These are phyloP conservation scores for Sclerotinia spermophila DNA, from an alignment of 2,329 filamentous ascomycete species.

Conservation along the genomic window DNA sequence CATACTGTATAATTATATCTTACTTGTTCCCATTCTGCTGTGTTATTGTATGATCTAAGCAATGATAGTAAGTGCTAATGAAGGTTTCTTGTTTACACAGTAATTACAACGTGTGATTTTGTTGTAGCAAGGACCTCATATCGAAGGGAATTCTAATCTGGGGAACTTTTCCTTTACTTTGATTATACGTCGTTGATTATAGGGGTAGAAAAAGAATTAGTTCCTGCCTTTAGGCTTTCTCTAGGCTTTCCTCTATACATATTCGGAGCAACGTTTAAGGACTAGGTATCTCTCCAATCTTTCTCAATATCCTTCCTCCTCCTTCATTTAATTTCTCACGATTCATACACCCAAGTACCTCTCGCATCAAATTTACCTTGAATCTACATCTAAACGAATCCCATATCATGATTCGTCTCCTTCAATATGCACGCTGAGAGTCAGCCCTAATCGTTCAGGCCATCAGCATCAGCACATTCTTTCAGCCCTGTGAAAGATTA, in stretches of 20 bases:
- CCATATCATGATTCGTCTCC: not conserved
- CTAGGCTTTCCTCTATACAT: not conserved
- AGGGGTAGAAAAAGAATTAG: not conserved
- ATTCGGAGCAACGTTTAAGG: not conserved
- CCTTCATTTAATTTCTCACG: not conserved
- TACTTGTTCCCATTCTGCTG: not conserved
- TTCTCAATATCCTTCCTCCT: too few relatives aligned
- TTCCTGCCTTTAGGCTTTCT: not conserved
- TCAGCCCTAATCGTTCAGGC: constrained; percentile 23
- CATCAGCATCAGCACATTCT: constrained; percentile 4
- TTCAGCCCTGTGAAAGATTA: constrained; percentile 13
- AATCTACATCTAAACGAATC: not conserved
- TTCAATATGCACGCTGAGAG: constrained; percentile 9
- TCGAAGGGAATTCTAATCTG: not conserved
- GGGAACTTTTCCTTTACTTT: not conserved
- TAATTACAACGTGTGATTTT: not conserved
- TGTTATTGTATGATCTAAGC: not conserved
- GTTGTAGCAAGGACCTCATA: not conserved
- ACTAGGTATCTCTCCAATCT: not conserved
- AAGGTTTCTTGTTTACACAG: too few relatives aligned
- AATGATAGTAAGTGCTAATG: not conserved
- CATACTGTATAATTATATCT: too few relatives aligned
- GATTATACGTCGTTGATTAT: not conserved
- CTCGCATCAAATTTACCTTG: not conserved
- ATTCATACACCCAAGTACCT: not conserved